A percentile compares a stretch with the other conserved stretches of the same genome.
Conservation (phyloP, 129 eudicot genomes). For the Artemisia tridentata region DNA sequence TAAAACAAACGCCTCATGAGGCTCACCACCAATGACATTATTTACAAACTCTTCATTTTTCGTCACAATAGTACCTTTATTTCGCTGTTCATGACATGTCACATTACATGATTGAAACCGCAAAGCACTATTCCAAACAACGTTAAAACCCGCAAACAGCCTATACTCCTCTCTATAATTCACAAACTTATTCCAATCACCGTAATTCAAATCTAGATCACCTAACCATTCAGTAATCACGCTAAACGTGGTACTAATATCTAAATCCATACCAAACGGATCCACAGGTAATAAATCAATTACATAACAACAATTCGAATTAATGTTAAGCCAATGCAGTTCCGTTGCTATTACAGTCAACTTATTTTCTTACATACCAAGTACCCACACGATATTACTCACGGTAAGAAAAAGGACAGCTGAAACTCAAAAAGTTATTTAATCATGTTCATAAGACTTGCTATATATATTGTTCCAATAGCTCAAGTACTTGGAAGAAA, state of each 20-base stretch:
- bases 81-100: constrained; percentile 14
- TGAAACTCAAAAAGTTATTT: no score
- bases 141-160: constrained; percentile 54
- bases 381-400: no score
- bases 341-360: no score
- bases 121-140: constrained; percentile 50
- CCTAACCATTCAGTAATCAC: constrained; percentile 70
- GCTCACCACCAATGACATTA: constrained; percentile 40
- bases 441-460: no score
- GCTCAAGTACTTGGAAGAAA: no score
- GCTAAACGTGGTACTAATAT: constrained; percentile 60
- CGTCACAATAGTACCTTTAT: constrained; percentile 20
- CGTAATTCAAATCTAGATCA: constrained; percentile 55
- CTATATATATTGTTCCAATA: no score
- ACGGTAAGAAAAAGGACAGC: no score
- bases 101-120: constrained; percentile 39
- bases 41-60: constrained; percentile 15
- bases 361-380: no score
- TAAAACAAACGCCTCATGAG: constrained; percentile 56
- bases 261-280: constrained; percentile 85
- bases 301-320: no score
- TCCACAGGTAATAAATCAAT: constrained; percentile 76
- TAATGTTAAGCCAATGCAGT: no score
- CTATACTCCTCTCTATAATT: constrained; percentile 39
- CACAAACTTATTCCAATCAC: constrained; percentile 37